phyloP scores from a whole-genome alignment of 108 stramenopile genomes.

The Poteriospumella lacustris region DNA sequence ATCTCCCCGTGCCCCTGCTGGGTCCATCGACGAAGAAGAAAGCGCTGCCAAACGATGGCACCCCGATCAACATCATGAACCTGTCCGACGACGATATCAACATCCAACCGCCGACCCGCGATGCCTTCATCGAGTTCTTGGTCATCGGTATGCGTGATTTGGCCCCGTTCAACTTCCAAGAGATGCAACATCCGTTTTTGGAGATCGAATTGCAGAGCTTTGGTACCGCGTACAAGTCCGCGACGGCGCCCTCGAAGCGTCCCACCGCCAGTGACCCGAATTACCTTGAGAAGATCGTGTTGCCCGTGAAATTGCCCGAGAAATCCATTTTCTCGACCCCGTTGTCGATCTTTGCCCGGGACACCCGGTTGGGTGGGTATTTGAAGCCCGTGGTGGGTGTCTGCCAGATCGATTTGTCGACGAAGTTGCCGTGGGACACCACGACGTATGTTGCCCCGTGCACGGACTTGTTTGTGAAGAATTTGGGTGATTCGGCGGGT shows the following conservation, averaged over 20 bases:
- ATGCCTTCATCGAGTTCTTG: constrained; percentile 16
- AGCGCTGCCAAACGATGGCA: no score
- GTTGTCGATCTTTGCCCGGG: constrained; percentile 40
- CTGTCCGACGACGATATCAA: no score
- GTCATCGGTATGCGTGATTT: constrained; percentile 26
- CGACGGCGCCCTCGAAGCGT: constrained; percentile 28
- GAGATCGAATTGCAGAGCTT: constrained; percentile 17
- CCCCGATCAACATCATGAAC: no score
- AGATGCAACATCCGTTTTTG: constrained; percentile 15
- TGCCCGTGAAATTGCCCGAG: constrained; percentile 43
- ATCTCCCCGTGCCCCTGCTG: no score
- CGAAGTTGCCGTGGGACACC: constrained; percentile 38
- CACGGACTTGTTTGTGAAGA: not conserved
- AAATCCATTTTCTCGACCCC: constrained; percentile 47
- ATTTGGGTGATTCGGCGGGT: no score
- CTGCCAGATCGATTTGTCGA: constrained; percentile 37
- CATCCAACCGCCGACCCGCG: not conserved
- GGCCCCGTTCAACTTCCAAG: constrained; percentile 22
- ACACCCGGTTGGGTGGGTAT: constrained; percentile 48
- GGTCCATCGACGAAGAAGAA: no score
- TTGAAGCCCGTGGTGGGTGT: constrained; percentile 46
- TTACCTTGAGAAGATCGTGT: constrained; percentile 45
- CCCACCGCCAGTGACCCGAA: constrained; percentile 53
- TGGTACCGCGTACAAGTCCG: not conserved
- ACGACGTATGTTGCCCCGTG: constrained; percentile 11